Conservation (phyloP, 768 basidiomycete species). For the Boletellus sp. region DNA sequence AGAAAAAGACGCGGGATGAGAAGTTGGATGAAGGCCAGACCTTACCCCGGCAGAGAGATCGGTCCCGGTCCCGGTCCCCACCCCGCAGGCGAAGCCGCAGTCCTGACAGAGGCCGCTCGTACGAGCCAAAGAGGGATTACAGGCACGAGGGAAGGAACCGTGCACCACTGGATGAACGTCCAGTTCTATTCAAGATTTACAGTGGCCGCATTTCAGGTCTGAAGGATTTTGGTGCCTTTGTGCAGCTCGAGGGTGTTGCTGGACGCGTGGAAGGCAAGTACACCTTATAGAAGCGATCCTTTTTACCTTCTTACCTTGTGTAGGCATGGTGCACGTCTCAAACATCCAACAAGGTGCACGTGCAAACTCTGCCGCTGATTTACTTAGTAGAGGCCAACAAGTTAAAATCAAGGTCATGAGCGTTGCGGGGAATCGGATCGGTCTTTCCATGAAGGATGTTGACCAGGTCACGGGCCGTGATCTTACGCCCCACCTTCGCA, state of each 20-base stretch:
- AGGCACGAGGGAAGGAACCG: conserved; percentile 37
- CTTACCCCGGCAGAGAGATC: conserved; percentile 59
- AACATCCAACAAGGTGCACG: conserved; percentile 83
- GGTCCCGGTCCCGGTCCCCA: conserved; percentile 43
- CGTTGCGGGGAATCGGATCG: conserved; percentile 72
- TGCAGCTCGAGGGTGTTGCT: conserved; percentile 79
- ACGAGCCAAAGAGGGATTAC: conserved; percentile 41
- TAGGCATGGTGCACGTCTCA: conserved; percentile 98
- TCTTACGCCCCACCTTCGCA: conserved; percentile 89
- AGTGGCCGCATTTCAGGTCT: conserved; percentile 77
- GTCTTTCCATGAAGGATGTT: conserved; percentile 97
- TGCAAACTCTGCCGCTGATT: conserved; percentile 81
- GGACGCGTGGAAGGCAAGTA: conserved; percentile 85
- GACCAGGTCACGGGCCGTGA: conserved; percentile 89
- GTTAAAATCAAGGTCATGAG: conserved; percentile 98
- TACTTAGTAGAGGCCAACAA: conserved; percentile 76
- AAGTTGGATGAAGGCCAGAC: conserved; percentile 42
- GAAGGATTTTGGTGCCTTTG: conserved; percentile 96
- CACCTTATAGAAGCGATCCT: not conserved
- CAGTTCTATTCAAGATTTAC: conserved; percentile 94
- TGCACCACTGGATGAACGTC: conserved; percentile 63
- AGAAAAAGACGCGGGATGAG: conserved; percentile 49
- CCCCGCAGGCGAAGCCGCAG: conserved; percentile 54
- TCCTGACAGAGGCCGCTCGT: conserved; percentile 54
- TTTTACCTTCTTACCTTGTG: conserved; percentile 2